phyloP scores from a whole-genome alignment of 140 eudicot species.

The Flaveria floridana region DNA sequence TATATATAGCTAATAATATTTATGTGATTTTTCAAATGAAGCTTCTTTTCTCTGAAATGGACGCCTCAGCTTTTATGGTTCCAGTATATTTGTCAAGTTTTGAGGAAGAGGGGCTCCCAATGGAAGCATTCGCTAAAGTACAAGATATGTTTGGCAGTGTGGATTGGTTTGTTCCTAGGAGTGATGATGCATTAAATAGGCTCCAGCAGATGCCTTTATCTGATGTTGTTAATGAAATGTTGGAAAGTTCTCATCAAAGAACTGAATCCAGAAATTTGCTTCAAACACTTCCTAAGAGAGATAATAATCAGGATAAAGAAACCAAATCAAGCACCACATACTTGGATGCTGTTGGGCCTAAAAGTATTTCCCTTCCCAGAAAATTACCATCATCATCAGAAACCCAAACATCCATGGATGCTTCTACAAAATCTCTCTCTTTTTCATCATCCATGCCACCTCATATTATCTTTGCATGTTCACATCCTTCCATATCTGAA shows the following conservation, averaged over 20 bases:
- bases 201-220: constrained; percentile 41
- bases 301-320: constrained; percentile 32
- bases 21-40: constrained; percentile 31
- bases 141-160: constrained; percentile 45
- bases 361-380: constrained; percentile 34
- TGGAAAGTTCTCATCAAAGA: constrained; percentile 39
- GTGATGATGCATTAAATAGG: constrained; percentile 47
- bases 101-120: constrained; percentile 64
- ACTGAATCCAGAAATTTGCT: constrained; percentile 30
- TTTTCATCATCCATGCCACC: constrained; percentile 28
- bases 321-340: constrained; percentile 5
- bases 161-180: constrained; percentile 59
- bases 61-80: constrained; percentile 42
- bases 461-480: constrained; percentile 37
- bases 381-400: constrained; percentile 21
- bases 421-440: constrained; percentile 24
- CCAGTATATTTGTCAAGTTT: constrained; percentile 51
- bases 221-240: constrained; percentile 42
- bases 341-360: constrained; percentile 22
- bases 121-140: constrained; percentile 63
- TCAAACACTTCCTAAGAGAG: constrained; percentile 30
- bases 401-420: constrained; percentile 23
- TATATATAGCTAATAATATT: too few species aligned
- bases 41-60: constrained; percentile 87
- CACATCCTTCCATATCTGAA: constrained; percentile 35